These are phyloP conservation scores for Candida ficus DNA, from an alignment of 805 yeast species.

Conservation along the genomic window DNA sequence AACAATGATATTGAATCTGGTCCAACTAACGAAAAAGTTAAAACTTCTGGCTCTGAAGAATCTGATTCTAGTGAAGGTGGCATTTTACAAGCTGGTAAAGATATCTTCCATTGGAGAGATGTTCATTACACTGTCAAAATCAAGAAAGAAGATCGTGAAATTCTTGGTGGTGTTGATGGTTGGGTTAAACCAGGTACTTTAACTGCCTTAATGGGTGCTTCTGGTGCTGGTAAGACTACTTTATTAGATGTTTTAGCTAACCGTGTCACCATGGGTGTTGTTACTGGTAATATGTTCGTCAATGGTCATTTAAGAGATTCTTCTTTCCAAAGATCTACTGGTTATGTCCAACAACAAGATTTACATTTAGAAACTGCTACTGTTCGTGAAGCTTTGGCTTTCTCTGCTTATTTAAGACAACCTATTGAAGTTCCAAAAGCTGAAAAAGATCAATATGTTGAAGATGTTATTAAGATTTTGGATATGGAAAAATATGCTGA, in stretches of 20 bases:
- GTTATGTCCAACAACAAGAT: conserved; percentile 74
- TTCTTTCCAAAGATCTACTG: conserved; percentile 53
- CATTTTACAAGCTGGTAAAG: conserved; percentile 33
- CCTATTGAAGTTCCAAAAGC: conserved; percentile 43
- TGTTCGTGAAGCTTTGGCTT: conserved; percentile 66
- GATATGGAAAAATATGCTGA: conserved; percentile 65
- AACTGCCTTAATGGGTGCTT: conserved; percentile 74
- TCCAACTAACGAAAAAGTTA: conserved; percentile 23
- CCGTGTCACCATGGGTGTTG: conserved; percentile 65
- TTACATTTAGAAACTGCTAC: conserved; percentile 61
- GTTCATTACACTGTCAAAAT: conserved; percentile 66
- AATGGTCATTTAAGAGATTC: conserved; percentile 57
- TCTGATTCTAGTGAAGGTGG: conserved; percentile 12
- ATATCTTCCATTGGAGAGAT: conserved; percentile 74
- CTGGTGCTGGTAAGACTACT: conserved; percentile 82
- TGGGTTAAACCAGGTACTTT: conserved; percentile 82
- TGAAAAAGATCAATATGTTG: conserved; percentile 64
- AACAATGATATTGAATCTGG: conserved; percentile 26
- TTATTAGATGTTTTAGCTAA: conserved; percentile 66
- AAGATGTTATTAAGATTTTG: conserved; percentile 54
- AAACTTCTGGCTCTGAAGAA: conserved; percentile 8
- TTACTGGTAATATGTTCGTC: conserved; percentile 57
- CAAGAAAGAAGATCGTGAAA: conserved; percentile 53
- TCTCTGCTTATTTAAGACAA: conserved; percentile 69
- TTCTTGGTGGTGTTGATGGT: conserved; percentile 65